Conservation (phyloP, 495 filamentous ascomycete species). For the Daldinia caldariorum region DNA sequence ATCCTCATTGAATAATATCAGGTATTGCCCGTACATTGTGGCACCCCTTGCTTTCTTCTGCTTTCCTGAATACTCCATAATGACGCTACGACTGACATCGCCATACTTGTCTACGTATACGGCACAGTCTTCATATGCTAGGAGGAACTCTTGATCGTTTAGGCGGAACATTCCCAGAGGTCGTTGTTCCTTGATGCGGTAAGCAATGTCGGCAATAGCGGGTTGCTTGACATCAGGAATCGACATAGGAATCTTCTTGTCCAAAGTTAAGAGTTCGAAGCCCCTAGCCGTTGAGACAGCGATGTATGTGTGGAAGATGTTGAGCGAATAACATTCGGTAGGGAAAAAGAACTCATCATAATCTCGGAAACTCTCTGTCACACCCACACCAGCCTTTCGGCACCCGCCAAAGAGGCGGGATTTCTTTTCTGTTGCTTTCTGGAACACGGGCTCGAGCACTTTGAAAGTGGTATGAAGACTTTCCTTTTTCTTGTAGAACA, state of each 20-base stretch:
- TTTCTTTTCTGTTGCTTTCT: constrained; percentile 82
- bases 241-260: constrained; percentile 92
- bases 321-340: constrained; percentile 92
- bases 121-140: constrained; percentile 93
- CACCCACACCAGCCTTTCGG: constrained; percentile 63
- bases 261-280: constrained; percentile 95
- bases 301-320: constrained; percentile 92
- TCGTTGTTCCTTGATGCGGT: constrained; percentile 78
- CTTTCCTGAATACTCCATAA: constrained; percentile 97
- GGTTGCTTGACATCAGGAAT: constrained; percentile 85
- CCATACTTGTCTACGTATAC: constrained; percentile 99
- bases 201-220: constrained; percentile 80
- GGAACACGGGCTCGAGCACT: constrained; percentile 92
- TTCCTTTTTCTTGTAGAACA: constrained; percentile 97
- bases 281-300: constrained; percentile 89
- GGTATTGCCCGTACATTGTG: constrained; percentile 83
- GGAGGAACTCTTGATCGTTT: constrained; percentile 88
- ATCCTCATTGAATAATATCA: constrained; percentile 83
- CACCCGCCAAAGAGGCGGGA: constrained; percentile 71
- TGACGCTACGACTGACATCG: constrained; percentile 87
- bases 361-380: constrained; percentile 95
- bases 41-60: constrained; percentile 76
- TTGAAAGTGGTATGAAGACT: constrained; percentile 92
- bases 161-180: constrained; percentile 97
- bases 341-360: constrained; percentile 99